Evolutionary conservation across 192 early-diverging fungal species (phyloP), one percentile per base, ranked within the genome.

Genomic region (Linnemannia exigua): DNA sequence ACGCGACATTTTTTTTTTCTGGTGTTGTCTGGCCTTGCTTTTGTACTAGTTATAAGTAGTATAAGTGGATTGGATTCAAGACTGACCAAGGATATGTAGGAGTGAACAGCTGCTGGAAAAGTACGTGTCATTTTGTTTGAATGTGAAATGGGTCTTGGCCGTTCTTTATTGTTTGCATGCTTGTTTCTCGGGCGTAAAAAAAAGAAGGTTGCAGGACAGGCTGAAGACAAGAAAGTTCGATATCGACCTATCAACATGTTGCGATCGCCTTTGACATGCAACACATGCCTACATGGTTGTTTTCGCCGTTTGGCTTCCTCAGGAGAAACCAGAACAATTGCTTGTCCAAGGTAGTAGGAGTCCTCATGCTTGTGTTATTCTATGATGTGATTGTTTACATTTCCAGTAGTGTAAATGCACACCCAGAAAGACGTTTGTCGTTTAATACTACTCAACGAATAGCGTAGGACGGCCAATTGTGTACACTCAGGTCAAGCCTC

Each of bases 221-320:
- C n/a, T 3, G 1, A 33, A 31, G 11, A 25, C 6, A 22, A 14
- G 28, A 14, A 25, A 31, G 31, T n/a, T n/a, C n/a, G 58, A 63
- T 63, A 44, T 44, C 41, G 5, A 12, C 58, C 58, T 63, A 63
- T 63, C 58, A 63, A 28, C 58, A 63, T 3, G 25, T 25, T 33
- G 58, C 58, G 58, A 63, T 63, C 58, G 25, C 28, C 58, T 63
- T 25, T 28, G 28, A 63, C 58, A 31, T 33, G 28, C 28, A 63
- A 63, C 58, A 63, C 58, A 63, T 63, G 58, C 28, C 58, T 12
- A 33, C 9, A 0, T 6, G 58, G 25, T 12, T 9, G 41, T 44
- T 63, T 63, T 63, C 28, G 58, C 58, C 58, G 58, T 63, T 63
- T 63, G 58, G 58, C 58, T 63, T 25, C 58, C 58, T 31, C 58